Evolutionary conservation across 2,329 filamentous ascomycete genomes (phyloP).

Genomic region (Pseudogymnoascus sp.): DNA sequence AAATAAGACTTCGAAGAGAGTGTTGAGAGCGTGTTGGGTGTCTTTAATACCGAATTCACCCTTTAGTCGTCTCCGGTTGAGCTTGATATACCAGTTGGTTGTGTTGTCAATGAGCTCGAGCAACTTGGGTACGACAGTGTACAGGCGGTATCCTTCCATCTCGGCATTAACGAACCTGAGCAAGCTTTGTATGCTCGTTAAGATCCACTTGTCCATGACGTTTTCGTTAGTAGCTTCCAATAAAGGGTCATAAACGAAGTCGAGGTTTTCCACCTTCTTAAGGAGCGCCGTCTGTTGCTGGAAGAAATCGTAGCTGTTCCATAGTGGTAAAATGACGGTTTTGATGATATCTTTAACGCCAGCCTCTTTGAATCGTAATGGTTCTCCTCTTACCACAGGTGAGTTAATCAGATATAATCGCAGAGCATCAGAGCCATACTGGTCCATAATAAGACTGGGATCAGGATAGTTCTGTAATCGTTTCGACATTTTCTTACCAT

Average conservation of each 20-base stretch:
- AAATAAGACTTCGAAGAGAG: constrained; percentile 86
- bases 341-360: constrained; percentile 94
- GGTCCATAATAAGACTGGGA: constrained; percentile 71
- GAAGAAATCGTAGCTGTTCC: constrained; percentile 98
- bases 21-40: constrained; percentile 84
- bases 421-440: constrained; percentile 86
- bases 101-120: constrained; percentile 86
- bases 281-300: constrained; percentile 77
- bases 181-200: constrained; percentile 85
- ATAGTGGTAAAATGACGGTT: constrained; percentile 81
- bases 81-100: constrained; percentile 96
- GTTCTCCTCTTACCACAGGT: constrained; percentile 85
- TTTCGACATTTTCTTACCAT: constrained; percentile 99
- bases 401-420: constrained; percentile 96
- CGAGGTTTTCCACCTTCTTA: constrained; percentile 74
- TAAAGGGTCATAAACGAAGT: constrained; percentile 72
- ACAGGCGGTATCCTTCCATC: constrained; percentile 76
- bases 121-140: constrained; percentile 84
- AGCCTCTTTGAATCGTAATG: constrained; percentile 80
- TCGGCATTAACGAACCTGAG: constrained; percentile 88
- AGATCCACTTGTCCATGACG: constrained; percentile 93
- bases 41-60: constrained; percentile 83
- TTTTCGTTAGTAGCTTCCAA: constrained; percentile 73
- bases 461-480: constrained; percentile 94
- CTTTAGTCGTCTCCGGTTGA: constrained; percentile 87